phyloP scores from a whole-genome alignment of 441 rosid species.

The Gossypium aridum region DNA sequence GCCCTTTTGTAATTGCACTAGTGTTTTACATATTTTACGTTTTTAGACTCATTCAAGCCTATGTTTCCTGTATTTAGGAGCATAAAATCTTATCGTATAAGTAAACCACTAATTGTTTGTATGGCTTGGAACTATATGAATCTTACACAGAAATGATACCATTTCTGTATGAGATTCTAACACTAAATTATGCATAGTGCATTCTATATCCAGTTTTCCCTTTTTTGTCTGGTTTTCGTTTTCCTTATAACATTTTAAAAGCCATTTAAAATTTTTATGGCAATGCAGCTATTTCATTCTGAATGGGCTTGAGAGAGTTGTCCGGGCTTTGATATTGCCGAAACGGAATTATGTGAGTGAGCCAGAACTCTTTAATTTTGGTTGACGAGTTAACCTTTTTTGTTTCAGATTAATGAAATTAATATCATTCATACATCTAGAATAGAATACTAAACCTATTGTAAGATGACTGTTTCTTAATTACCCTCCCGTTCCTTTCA shows the following conservation, averaged over 20 bases:
- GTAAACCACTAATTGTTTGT: not conserved
- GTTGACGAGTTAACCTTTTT: conserved; percentile 2
- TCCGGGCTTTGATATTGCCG: conserved; percentile 73
- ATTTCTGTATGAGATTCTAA: not conserved
- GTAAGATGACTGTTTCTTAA: not conserved
- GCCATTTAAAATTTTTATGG: conserved; percentile 14
- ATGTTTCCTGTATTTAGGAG: not conserved
- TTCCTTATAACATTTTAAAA: not conserved
- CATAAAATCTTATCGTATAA: not conserved
- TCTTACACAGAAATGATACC: not conserved
- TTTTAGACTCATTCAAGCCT: not conserved
- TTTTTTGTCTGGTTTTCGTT: not conserved
- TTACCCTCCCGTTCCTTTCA: not conserved
- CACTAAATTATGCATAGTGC: not conserved
- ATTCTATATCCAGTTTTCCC: not conserved
- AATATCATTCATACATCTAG: not conserved
- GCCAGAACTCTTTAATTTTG: not conserved
- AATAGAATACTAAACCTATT: not conserved
- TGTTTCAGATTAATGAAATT: not conserved
- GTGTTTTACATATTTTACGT: not conserved
- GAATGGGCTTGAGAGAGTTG: conserved; percentile 95
- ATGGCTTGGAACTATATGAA: not conserved
- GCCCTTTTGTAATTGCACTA: not conserved
- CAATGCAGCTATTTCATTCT: conserved; percentile 72
- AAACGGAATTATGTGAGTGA: conserved; percentile 87